A percentile compares a stretch with the other conserved stretches of the same genome.
These are phyloP conservation scores for Mycena capillaripes DNA, from an alignment of 768 basidiomycete genomes.

Conservation along the genomic window DNA sequence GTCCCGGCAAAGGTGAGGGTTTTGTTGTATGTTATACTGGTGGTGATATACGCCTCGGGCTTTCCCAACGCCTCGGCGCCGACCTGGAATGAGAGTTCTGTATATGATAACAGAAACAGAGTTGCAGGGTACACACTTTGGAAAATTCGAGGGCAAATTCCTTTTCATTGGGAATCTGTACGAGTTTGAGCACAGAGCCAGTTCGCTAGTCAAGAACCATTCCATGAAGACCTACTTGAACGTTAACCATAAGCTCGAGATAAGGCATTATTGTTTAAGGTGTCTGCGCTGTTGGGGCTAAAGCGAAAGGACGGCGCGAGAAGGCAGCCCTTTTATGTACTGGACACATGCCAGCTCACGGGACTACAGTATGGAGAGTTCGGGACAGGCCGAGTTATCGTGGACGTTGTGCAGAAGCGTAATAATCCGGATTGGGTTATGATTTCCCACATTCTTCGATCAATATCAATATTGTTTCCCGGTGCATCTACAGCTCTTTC, in stretches of 20 bases:
- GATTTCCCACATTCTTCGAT: no score
- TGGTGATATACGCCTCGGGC: constrained; percentile 67
- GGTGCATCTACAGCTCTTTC: no score
- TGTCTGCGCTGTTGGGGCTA: no score
- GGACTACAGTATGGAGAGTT: no score
- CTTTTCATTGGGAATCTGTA: constrained; percentile 54
- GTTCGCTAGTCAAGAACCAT: not conserved
- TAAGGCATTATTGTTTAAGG: constrained; percentile 51
- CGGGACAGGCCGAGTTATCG: no score
- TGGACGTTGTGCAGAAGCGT: no score
- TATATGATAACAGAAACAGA: no score
- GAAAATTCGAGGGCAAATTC: constrained; percentile 67
- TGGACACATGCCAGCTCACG: not conserved
- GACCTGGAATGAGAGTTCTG: constrained; percentile 53
- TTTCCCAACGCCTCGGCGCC: constrained; percentile 67
- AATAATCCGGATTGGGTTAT: no score
- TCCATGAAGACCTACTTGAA: constrained; percentile 49
- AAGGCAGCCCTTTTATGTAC: not conserved
- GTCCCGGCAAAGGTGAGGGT: constrained; percentile 66
- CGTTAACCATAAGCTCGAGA: constrained; percentile 60
- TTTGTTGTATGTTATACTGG: constrained; percentile 70
- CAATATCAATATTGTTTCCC: no score
- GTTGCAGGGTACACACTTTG: constrained; percentile 53
- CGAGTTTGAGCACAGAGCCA: not conserved
- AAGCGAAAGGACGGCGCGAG: not conserved